Conservation (phyloP, 768 basidiomycete genomes). For the Psilocybe azurescens region DNA sequence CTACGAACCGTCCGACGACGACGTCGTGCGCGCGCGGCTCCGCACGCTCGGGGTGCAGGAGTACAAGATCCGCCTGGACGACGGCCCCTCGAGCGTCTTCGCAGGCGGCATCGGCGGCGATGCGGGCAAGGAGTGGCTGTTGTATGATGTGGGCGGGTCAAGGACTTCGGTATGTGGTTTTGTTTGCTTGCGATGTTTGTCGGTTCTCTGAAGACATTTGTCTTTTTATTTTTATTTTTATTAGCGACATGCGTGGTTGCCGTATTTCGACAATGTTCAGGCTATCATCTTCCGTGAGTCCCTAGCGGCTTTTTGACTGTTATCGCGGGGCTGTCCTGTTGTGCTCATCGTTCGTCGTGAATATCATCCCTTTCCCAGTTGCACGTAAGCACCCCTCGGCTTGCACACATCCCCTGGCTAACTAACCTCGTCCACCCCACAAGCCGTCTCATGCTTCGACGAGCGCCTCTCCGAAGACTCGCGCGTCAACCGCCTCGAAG, state of each 20-base stretch:
- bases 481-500: constrained; percentile 70
- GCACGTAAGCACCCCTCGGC: constrained; percentile 50
- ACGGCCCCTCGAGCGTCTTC: constrained; percentile 28
- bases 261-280: constrained; percentile 75
- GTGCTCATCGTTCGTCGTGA: constrained; percentile 7
- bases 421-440: too few relatives aligned
- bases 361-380: constrained; percentile 29
- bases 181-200: too few relatives aligned
- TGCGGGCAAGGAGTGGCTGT: constrained; percentile 59
- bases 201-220: background rate
- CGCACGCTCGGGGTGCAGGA: constrained; percentile 77
- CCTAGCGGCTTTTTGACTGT: constrained; percentile 24
- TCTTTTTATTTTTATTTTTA: too few relatives aligned
- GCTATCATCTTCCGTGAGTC: constrained; percentile 77
- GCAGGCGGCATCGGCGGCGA: constrained; percentile 28
- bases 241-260: constrained; percentile 76
- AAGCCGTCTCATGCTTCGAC: constrained; percentile 52
- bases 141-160: constrained; percentile 75
- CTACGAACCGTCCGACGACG: constrained; percentile 65
- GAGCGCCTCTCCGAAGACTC: constrained; percentile 60
- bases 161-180: constrained; percentile 57
- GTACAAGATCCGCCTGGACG: constrained; percentile 55
- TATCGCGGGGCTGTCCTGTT: constrained; percentile 25
- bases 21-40: constrained; percentile 57
- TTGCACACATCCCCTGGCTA: constrained; percentile 32